A percentile compares a stretch with the other conserved stretches of the same genome.
Evolutionary conservation across 2,329 filamentous ascomycete genomes (phyloP).

Genomic region (Coniochaeta hoffmannii): DNA sequence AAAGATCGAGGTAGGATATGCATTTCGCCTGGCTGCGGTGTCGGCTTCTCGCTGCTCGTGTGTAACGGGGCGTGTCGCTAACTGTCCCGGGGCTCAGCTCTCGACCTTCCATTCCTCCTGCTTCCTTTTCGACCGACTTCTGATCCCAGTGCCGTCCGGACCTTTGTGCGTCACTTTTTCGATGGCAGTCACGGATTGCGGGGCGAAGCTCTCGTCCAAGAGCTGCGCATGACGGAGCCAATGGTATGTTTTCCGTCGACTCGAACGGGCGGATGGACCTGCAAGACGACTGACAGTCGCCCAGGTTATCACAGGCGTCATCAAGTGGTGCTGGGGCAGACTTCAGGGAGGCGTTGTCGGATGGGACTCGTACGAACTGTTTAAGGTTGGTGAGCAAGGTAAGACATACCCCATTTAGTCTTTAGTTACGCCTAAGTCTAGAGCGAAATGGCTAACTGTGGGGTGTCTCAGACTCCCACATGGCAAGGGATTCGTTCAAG

Average conservation of each 20-base stretch:
- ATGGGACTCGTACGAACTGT: conserved; percentile 95
- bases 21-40: conserved; percentile 12
- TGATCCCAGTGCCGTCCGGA: conserved; percentile 84
- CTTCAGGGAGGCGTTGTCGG: conserved; percentile 85
- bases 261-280: conserved; percentile 4
- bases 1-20: conserved; percentile 77
- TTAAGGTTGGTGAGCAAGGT: conserved; percentile 92
- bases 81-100: conserved; percentile 42
- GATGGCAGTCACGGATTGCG: conserved; percentile 55
- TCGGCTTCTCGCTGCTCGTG: neutral
- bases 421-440: too few relatives aligned
- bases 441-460: conserved; percentile 2
- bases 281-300: conserved; percentile 15
- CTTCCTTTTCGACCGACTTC: conserved; percentile 91
- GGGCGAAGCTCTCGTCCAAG: conserved; percentile 69
- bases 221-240: conserved; percentile 86
- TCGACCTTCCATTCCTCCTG: conserved; percentile 87
- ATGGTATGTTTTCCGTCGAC: conserved; percentile 56
- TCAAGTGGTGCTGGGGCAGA: conserved; percentile 98
- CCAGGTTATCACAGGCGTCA: conserved; percentile 83
- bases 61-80: conserved; percentile 2
- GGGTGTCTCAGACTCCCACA: conserved; percentile 65
- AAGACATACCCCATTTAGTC: conserved; percentile 17
- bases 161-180: conserved; percentile 91
- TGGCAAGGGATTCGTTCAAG: conserved; percentile 88